Base-by-base conservation (phyloP, 2,329 filamentous ascomycete species). In the Colletotrichum limetticola region DNA sequence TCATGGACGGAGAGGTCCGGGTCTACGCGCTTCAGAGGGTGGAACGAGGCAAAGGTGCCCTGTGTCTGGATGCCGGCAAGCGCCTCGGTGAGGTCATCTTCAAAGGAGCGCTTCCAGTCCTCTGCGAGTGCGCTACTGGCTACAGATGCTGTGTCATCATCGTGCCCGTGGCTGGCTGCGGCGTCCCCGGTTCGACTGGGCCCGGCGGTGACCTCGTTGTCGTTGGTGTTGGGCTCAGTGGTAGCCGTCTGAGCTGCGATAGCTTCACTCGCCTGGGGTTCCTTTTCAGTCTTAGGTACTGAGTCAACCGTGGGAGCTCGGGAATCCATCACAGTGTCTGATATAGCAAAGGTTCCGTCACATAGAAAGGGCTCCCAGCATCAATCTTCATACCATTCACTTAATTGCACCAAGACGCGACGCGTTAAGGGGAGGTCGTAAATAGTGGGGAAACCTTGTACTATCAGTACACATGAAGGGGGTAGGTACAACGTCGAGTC, bases 11-110 rank as follows among this genome's bases (percentile, higher is more conserved):
- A 61, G 4, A 75, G 66, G 32, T 53, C 67, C 16, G 72, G 75
- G 59, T 72, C 67, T 12, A 64, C 35, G 6, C 24, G 12, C 12
- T 35, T 12, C 6, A 74, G 7, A 8, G 24, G 19, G 3, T 46
- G 52, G 24, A 75, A 72, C 1, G 68, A 68, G 26, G 75, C 76
- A 30, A 78, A 78, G 12, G 75, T 72, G 1, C 75, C 76, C 3
- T 70, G 26, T 4, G 68, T 26, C n/a, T 75, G 6, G 58, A 78
- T 72, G 66, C 35, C 16, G 0, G 59, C 42, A n/a, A 77, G 49
- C 0, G 66, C 64, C 2, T 64, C 7, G 37, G 66, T 30, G 3
- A 78, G 63, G n/a, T 74, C 71, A 4, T 61, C 28, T 22, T 75
- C 66, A 19, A 69, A 69, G 24, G 58, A 22, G 26, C 26, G 4